Evolutionary conservation across 108 stramenopile species (phyloP).

Genomic region (Pseudonitzschia delicatissima): DNA sequence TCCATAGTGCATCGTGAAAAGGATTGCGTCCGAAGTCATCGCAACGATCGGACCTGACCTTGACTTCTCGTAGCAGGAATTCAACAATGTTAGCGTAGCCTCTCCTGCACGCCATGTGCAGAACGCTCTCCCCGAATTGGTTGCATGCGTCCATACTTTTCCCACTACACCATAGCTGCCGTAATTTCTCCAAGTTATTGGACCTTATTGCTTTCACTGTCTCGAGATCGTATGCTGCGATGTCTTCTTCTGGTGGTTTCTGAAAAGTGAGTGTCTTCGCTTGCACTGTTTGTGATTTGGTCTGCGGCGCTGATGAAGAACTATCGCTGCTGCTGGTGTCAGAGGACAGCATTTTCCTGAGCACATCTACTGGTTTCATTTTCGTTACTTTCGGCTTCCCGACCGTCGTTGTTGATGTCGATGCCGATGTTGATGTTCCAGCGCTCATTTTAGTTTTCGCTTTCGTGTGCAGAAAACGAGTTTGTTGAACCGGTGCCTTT

Average conservation of each 20-base stretch:
- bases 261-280: slow-evolving; percentile 1
- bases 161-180: slow-evolving; percentile 16
- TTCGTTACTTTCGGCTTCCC: neutral
- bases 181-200: slow-evolving; percentile 42
- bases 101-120: slow-evolving; percentile 87
- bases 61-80: slow-evolving; percentile 61
- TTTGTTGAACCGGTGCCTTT: neutral
- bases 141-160: slow-evolving; percentile 69
- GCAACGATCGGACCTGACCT: slow-evolving; percentile 50
- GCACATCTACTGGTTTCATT: neutral
- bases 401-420: neutral
- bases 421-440: neutral
- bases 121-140: slow-evolving; percentile 77
- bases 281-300: neutral
- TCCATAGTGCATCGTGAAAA: slow-evolving; percentile 88
- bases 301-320: neutral
- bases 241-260: slow-evolving; percentile 48
- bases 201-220: slow-evolving; percentile 50
- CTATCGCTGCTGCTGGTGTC: neutral
- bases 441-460: neutral
- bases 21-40: slow-evolving; percentile 86
- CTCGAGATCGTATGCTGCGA: slow-evolving; percentile 54
- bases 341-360: neutral
- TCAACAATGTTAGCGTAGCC: slow-evolving; percentile 50
- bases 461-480: neutral